A percentile compares a stretch with the other conserved stretches of the same genome.
These are phyloP conservation scores for Aspergillus glaucus DNA, from an alignment of 2,329 filamentous ascomycete genomes.

Conservation along the genomic window DNA sequence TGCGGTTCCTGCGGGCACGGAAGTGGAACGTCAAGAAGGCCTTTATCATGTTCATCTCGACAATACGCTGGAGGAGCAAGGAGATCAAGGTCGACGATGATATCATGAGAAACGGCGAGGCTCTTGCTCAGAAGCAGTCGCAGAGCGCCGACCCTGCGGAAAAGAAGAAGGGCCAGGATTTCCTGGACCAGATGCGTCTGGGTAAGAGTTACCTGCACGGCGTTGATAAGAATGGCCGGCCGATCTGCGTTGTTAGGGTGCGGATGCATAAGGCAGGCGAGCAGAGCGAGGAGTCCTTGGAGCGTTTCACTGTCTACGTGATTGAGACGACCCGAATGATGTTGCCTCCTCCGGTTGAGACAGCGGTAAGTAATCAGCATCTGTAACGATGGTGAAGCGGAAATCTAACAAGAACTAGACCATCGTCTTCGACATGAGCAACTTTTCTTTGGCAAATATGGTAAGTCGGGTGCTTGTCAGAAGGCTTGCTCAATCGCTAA, in stretches of 20 bases:
- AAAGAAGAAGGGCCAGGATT: conserved; percentile 68
- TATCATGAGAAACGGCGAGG: conserved; percentile 72
- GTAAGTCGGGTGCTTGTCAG: conserved; percentile 36
- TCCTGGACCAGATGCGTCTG: conserved; percentile 74
- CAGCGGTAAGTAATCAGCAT: conserved; percentile 59
- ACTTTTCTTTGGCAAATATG: conserved; percentile 94
- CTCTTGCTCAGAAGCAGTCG: conserved; percentile 55
- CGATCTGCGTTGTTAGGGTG: conserved; percentile 79
- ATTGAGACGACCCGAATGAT: conserved; percentile 92
- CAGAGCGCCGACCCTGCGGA: conserved; percentile 53
- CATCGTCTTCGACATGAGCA: conserved; percentile 92
- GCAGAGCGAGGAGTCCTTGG: conserved; percentile 73
- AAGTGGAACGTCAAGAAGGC: conserved; percentile 96
- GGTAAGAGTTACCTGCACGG: conserved; percentile 94
- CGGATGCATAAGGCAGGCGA: conserved; percentile 75
- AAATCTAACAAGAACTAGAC: conserved; percentile 51
- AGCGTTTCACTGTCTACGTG: conserved; percentile 84
- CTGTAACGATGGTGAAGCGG: conserved; percentile 6
- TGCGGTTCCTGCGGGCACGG: conserved; percentile 79
- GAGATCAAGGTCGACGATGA: conserved; percentile 87
- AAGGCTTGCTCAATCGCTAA: background rate
- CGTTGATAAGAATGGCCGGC: conserved; percentile 72
- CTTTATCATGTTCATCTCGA: conserved; percentile 87
- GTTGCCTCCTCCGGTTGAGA: conserved; percentile 74
- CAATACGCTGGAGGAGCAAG: conserved; percentile 80